phyloP scores from a whole-genome alignment of 2,329 filamentous ascomycete species.

The Phialemoniopsis sp. region DNA sequence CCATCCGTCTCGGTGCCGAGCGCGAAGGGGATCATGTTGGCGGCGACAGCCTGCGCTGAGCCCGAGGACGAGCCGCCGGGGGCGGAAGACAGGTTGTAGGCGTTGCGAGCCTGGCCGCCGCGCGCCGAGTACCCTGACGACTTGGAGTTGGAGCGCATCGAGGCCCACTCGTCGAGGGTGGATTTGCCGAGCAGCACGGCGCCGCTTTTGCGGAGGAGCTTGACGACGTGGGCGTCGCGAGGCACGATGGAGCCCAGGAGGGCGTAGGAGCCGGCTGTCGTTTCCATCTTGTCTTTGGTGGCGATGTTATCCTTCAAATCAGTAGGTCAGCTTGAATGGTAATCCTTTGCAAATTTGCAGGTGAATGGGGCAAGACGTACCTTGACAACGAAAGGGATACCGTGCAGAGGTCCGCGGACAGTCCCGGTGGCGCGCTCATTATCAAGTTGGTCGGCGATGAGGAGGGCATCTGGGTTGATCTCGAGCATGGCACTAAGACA shows the following conservation, averaged over 20 bases:
- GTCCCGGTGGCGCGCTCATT: slow-evolving; percentile 40
- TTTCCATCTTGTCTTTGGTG: slow-evolving; percentile 66
- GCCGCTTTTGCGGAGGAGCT: slow-evolving; percentile 58
- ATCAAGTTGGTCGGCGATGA: slow-evolving; percentile 53
- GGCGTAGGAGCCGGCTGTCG: slow-evolving; percentile 66
- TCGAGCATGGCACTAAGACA: no score
- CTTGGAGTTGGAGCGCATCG: background rate
- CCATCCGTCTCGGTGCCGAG: slow-evolving; percentile 74
- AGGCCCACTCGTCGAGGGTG: slow-evolving; percentile 32
- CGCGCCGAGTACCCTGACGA: slow-evolving; percentile 42
- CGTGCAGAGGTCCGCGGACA: slow-evolving; percentile 64
- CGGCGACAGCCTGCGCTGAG: slow-evolving; percentile 58
- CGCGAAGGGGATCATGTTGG: slow-evolving; percentile 59
- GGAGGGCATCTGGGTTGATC: slow-evolving; percentile 62
- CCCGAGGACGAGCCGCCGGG: slow-evolving; percentile 69
- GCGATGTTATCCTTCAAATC: slow-evolving; percentile 64
- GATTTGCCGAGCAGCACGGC: slow-evolving; percentile 36
- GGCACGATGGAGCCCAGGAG: slow-evolving; percentile 53
- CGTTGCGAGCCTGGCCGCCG: slow-evolving; percentile 59
- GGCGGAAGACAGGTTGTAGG: slow-evolving; percentile 66
- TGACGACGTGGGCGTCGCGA: slow-evolving; percentile 63
- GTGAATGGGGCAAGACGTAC: no score
- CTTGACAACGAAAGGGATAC: slow-evolving; percentile 65
- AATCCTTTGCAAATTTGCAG: no score
- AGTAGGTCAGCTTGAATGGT: background rate